Base-by-base conservation (phyloP, 2,329 filamentous ascomycete species). In the Akanthomyces uredinophilus region DNA sequence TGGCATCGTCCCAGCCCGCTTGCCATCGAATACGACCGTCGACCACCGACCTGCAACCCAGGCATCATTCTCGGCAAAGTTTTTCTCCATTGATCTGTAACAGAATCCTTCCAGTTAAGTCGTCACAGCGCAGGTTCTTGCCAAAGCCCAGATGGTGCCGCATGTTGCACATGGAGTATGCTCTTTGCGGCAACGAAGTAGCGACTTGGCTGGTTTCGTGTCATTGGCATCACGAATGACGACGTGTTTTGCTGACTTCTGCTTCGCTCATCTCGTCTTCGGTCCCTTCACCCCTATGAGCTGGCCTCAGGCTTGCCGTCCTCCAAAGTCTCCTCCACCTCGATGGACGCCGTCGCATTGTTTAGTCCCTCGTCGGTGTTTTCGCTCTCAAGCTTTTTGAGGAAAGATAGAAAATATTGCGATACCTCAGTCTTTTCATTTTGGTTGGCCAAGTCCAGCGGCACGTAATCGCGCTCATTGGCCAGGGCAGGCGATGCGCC, bases 401-500 rank as follows among this genome's bases (percentile, higher is more conserved):
- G 77, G 63, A 79, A 75, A n/a, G 76, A 73, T 50, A 86, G 66
- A 69, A 86, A 86, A 71, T 82, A 86, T 62, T 87, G 81, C 4
- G 87, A 85, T 11, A 89, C 85, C 7, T 86, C 81, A 58, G 79
- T 79, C 79, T 90, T 87, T 68, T 87, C 85, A 65, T 87, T 85
- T 67, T 89, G 81, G 72, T 90, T 85, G 18, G 90, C 89, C 67
- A 92, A 79, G 68, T 92, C 91, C 2, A 92, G 79, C 3, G 89
- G 86, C 68, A 93, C 89, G 69, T 96, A 91, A 32, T 96, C 92
- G 53, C 90, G 90, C 71, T 88, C 85, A 72, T 98, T 98, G 70
- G 87, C 87, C 37, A 92, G 78, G 13, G 87, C 87, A 5, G 92
- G 87, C 63, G 92, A 88, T 1, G 92, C 92, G 2, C 92, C 92